Percentiles rank a stretch among this genome's conserved stretches.
These are phyloP conservation scores for Poteriospumella lacustris DNA, from an alignment of 108 stramenopile genomes.

Conservation along the genomic window DNA sequence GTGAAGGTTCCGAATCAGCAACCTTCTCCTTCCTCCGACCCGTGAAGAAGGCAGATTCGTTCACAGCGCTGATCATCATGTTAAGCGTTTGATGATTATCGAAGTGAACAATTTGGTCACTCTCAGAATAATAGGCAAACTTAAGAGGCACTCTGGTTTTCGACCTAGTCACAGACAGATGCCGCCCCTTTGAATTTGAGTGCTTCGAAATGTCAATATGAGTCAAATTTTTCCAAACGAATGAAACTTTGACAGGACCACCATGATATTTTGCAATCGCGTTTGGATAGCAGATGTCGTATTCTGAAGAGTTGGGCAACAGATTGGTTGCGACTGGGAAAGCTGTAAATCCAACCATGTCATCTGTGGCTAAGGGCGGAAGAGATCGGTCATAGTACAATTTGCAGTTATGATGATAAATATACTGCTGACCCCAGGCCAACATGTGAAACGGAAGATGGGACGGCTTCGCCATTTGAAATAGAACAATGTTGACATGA, in stretches of 20 bases:
- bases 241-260: background rate
- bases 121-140: background rate
- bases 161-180: background rate
- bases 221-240: background rate
- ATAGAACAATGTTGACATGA: background rate
- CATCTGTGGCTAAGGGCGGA: background rate
- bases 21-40: background rate
- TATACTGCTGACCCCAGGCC: background rate
- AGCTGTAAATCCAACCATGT: background rate
- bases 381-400: background rate
- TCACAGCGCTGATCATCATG: background rate
- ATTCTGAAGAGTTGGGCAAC: background rate
- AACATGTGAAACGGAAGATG: background rate
- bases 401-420: background rate
- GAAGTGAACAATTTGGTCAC: background rate
- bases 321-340: background rate
- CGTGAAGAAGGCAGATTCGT: background rate
- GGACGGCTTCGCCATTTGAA: background rate
- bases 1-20: background rate
- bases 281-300: background rate
- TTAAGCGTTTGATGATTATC: background rate
- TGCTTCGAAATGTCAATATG: background rate
- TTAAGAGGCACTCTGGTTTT: background rate
- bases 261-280: background rate
- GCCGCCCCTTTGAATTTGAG: background rate